Base-by-base conservation (phyloP, 1,284 basidiomycete species). In the Malassezia arunalokei region DNA sequence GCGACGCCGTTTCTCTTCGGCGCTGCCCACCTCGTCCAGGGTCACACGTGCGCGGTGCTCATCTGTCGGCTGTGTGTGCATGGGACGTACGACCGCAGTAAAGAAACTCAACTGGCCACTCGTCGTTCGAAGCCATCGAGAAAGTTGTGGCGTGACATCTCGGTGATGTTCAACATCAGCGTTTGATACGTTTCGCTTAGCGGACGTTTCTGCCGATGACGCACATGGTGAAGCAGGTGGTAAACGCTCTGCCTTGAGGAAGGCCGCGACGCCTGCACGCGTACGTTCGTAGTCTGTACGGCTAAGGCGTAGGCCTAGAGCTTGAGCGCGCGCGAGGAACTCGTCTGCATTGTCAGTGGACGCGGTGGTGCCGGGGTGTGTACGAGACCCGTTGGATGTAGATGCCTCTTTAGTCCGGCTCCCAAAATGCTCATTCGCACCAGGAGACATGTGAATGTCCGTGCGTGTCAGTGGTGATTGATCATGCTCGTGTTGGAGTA, bases 201-300 rank as follows among this genome's bases (percentile, higher is more conserved):
- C 45, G 28, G 40, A 31, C 40, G 40, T 8, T 2, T 37, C 42
- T 6, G 32, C 28, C 30, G 33, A 32, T 41, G 33, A 29, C 9
- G 32, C 27, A 15, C 14, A 24, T 11, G 47, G 47, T 30, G 45
- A 51, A 4, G 17, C 39, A 9, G 42, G 17, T 6, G 60, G 59
- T 17, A 57, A 41, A 20, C 66, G 62, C 30, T 70, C 63, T 0
- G 68, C 68, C 29, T 63, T 63, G 51, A 73, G 62, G 44, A 73
- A 70, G 14, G 70, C 70, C 7, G 65, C 54, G 4, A 73, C 63
- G 27, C 68, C 68, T 0, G 65, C 65, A 29, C 66, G 62, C 5
- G 65, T 67, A 28, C 68, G 56, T 40, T 71, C 70, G 48, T 62
- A 66, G 43, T 73, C 68, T 43, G 68, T 64, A 28, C 70, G 58